Evolutionary conservation across 768 basidiomycete species (phyloP), one percentile per base, ranked within the genome.

Genomic region (Leccinum boreale): DNA sequence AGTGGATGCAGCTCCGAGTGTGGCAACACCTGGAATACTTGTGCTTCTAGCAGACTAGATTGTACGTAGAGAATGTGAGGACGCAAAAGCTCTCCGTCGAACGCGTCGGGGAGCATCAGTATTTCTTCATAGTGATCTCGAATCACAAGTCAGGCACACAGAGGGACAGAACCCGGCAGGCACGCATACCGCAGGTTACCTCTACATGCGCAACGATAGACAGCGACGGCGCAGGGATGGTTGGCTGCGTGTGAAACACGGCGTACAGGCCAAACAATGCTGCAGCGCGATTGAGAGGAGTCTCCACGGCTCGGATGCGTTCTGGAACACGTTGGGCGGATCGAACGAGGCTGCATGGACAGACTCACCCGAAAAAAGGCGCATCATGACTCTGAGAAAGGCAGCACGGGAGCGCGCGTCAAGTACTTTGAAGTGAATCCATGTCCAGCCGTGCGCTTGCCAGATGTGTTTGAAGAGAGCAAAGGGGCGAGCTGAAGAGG

Each of bases 341-440:
- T 33, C 29, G 29, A 12, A 5, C 35, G 31, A 8, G 21, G 21
- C n/a, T 33, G 4, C 21, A 19, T 1, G 9, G 19, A 46, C 31
- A 11, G 26, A 50, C 82, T 46, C 63, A 90, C 91, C 89, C 42
- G 85, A 72, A 67, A 93, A 89, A 19, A 90, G 72, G 48, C 90
- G 76, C 53, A 80, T 73, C 2, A 83, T 81, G 10, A 83, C 77
- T 33, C 75, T 76, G 28, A 92, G 70, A 70, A 90, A 89, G 0
- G 75, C 68, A 48, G 86, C 82, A 36, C 91, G 81, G 21, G 86
- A 76, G 50, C 87, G 79, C 45, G 78, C 72, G 64, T 93, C 90
- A 57, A 88, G 82, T 4, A 86, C 83, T 67, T 81, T 85, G 74
- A 93, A 81, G 66, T 92, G 89, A 46, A 90, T 70, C 82, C 84